A percentile compares a stretch with the other conserved stretches of the same genome.
These are phyloP conservation scores for Dactylellina cionopaga DNA, from an alignment of 2,329 filamentous ascomycete species.

Conservation along the genomic window DNA sequence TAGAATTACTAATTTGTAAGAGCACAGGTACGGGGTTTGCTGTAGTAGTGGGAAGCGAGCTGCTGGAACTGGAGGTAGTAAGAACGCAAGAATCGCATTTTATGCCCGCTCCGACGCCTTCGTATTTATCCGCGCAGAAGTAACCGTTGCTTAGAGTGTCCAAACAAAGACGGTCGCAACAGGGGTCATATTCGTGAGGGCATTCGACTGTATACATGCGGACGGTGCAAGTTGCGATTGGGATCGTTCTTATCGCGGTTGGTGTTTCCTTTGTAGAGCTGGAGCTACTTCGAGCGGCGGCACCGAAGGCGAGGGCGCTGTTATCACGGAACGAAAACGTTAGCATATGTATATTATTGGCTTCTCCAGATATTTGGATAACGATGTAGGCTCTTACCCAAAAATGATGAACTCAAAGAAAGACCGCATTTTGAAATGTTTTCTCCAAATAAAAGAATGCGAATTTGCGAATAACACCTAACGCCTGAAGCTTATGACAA, in stretches of 20 bases:
- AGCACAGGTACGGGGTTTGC: background rate
- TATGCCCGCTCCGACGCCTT: background rate
- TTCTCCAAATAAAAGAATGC: background rate
- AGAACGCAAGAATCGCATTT: conserved; percentile 10
- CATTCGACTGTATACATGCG: conserved; percentile 17
- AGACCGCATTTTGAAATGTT: conserved; percentile 35
- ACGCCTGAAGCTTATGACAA: conserved; percentile 1
- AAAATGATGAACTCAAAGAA: conserved; percentile 19
- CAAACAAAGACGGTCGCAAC: conserved; percentile 12
- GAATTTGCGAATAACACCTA: conserved; percentile 6
- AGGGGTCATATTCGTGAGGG: conserved; percentile 10
- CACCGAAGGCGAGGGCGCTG: conserved; percentile 7
- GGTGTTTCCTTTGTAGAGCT: background rate
- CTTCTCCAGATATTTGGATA: background rate
- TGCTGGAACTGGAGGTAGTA: background rate
- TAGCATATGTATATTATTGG: background rate
- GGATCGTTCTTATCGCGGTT: too few species aligned
- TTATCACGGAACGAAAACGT: background rate
- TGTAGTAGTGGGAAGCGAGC: background rate
- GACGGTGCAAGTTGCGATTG: conserved; percentile 19
- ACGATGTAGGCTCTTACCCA: conserved; percentile 16
- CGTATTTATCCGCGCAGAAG: conserved; percentile 12
- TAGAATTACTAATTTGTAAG: background rate
- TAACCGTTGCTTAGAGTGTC: background rate
- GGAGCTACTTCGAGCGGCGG: background rate